These are phyloP conservation scores for Aureobasidium sp. DNA, from an alignment of 2,329 filamentous ascomycete genomes.

Conservation along the genomic window DNA sequence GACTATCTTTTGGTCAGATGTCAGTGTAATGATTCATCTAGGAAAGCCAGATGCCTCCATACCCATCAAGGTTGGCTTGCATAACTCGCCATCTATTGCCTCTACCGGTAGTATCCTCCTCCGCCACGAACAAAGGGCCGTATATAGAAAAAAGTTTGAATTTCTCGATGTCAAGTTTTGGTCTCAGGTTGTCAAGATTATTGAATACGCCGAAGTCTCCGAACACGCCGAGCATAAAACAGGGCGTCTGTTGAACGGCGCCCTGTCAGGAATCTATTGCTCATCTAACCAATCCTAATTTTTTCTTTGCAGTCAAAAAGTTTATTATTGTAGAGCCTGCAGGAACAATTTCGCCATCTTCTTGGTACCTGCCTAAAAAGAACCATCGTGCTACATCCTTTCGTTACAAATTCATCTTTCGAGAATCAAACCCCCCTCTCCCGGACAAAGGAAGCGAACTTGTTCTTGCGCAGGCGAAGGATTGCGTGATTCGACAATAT, in stretches of 20 bases:
- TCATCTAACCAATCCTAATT: not conserved
- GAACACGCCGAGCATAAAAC: not conserved
- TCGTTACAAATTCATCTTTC: constrained; percentile 2
- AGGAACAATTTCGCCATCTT: not conserved
- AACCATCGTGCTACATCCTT: not conserved
- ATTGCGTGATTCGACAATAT: constrained; percentile 11
- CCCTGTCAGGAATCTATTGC: not conserved
- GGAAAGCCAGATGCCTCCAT: not conserved
- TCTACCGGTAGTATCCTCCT: not conserved
- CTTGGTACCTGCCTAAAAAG: not conserved
- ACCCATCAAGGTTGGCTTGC: not conserved
- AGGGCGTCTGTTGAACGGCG: not conserved
- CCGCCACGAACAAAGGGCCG: not conserved
- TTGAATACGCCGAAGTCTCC: not conserved
- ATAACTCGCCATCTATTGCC: not conserved
- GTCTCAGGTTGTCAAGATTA: not conserved
- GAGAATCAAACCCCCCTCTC: not conserved
- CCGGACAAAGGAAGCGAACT: not conserved
- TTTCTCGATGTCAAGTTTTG: not conserved
- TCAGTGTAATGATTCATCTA: not conserved
- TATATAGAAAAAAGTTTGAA: not conserved
- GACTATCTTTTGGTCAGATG: not conserved
- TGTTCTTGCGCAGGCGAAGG: not conserved
- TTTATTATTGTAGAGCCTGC: not conserved
- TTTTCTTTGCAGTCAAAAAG: not conserved